A percentile compares a stretch with the other conserved stretches of the same genome.
Conservation (phyloP, 805 yeast species). For the Nakazawaea wickerhamii region DNA sequence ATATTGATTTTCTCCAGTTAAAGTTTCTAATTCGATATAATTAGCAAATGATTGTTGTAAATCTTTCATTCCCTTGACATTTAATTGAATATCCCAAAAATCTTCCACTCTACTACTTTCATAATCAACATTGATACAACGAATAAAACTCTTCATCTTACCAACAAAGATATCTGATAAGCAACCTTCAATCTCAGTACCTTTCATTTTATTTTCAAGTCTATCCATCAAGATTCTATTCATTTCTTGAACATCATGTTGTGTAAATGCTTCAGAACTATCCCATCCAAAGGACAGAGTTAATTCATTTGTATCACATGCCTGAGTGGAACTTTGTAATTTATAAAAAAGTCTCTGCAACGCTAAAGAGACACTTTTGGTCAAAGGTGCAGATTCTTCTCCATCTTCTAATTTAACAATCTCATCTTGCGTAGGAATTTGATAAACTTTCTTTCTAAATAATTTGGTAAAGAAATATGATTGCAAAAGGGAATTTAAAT, state of each 20-base stretch:
- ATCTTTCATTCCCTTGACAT: slow-evolving; percentile 77
- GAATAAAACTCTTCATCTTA: slow-evolving; percentile 90
- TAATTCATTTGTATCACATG: slow-evolving; percentile 80
- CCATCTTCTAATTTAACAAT: slow-evolving; percentile 26
- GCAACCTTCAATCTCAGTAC: slow-evolving; percentile 70
- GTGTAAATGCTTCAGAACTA: slow-evolving; percentile 89
- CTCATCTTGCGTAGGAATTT: slow-evolving; percentile 74
- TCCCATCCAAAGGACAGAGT: slow-evolving; percentile 98
- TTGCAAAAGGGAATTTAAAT: slow-evolving; percentile 86
- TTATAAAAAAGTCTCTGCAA: slow-evolving; percentile 84
- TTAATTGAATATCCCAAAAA: slow-evolving; percentile 96
- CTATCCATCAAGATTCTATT: slow-evolving; percentile 94
- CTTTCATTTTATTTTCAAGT: slow-evolving; percentile 86
- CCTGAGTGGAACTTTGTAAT: slow-evolving; percentile 63
- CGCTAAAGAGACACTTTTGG: slow-evolving; percentile 67
- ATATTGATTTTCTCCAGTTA: slow-evolving; percentile 93
- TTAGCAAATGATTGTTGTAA: slow-evolving; percentile 74
- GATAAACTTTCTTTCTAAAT: slow-evolving; percentile 82
- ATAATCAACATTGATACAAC: slow-evolving; percentile 88
- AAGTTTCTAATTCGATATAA: slow-evolving; percentile 81
- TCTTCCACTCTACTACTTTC: slow-evolving; percentile 91
- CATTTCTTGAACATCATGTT: slow-evolving; percentile 96
- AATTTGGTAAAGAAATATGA: slow-evolving; percentile 80
- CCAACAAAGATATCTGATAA: slow-evolving; percentile 88
- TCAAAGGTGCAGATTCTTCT: slow-evolving; percentile 22